Evolutionary conservation across 495 filamentous ascomycete species (phyloP).

Genomic region (Tetracladium setigerum): DNA sequence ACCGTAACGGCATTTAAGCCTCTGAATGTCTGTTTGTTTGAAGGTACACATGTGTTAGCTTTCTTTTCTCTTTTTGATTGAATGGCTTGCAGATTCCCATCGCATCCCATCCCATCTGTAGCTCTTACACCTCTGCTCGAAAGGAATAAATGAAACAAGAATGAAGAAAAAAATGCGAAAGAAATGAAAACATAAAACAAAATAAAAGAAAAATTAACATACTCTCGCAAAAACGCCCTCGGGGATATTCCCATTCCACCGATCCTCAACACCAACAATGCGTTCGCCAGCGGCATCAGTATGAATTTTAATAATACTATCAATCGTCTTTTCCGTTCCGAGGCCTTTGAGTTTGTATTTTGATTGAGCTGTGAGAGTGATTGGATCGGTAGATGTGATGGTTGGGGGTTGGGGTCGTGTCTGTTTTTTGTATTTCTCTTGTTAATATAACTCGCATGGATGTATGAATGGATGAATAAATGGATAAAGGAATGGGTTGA

Average conservation of each 20-base stretch:
- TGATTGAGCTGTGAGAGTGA: conserved; percentile 42
- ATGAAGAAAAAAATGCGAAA: background rate
- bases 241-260: conserved; percentile 47
- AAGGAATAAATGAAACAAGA: background rate
- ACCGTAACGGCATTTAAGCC: conserved; percentile 48
- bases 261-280: conserved; percentile 48
- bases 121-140: background rate
- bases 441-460: no score
- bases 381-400: conserved; percentile 45
- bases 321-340: conserved; percentile 42
- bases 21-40: conserved; percentile 47
- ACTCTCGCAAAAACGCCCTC: conserved; percentile 40
- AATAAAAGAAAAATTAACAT: conserved; percentile 22
- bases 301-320: conserved; percentile 39
- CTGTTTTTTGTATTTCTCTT: no score
- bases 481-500: conserved; percentile 29
- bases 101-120: conserved; percentile 21
- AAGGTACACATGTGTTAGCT: no score
- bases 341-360: conserved; percentile 46
- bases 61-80: no score
- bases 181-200: background rate
- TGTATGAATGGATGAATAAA: no score
- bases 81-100: no score
- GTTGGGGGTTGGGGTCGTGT: conserved; percentile 29
- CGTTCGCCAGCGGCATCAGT: conserved; percentile 23